Conservation (phyloP, 306 rosid species). For the Acmispon strigosus region DNA sequence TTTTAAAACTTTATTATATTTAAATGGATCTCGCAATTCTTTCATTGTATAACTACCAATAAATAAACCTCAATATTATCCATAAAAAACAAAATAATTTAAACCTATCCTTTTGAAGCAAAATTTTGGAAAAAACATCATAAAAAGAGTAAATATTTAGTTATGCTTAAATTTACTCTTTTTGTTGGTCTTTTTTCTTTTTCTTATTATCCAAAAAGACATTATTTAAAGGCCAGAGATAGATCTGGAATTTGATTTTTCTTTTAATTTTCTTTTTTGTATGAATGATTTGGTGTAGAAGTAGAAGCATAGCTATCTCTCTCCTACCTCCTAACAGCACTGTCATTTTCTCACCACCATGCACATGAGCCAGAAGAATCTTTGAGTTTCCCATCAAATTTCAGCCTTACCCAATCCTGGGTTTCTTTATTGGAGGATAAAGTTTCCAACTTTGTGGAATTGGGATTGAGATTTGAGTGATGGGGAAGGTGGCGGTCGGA, state of each 20-base stretch:
- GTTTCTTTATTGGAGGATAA: not conserved
- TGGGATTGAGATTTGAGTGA: not conserved
- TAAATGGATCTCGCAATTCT: not conserved
- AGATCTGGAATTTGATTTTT: not conserved
- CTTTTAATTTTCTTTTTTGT: not conserved
- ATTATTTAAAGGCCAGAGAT: not conserved
- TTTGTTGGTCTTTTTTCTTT: too few relatives aligned
- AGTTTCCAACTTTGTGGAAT: slow-evolving; percentile 24
- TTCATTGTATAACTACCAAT: too few relatives aligned
- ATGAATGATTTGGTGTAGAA: not conserved
- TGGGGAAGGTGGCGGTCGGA: slow-evolving; percentile 83
- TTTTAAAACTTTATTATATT: too few relatives aligned
- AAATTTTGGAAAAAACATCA: too few relatives aligned
- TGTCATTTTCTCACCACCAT: slow-evolving; percentile 28
- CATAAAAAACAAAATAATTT: too few relatives aligned
- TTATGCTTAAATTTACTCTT: too few relatives aligned
- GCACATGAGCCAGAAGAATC: slow-evolving; percentile 6
- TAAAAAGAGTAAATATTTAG: too few relatives aligned
- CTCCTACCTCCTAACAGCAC: slow-evolving; percentile 1
- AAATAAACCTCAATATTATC: too few relatives aligned
- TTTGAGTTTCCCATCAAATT: slow-evolving; percentile 2
- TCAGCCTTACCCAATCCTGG: not conserved
- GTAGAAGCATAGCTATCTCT: not conserved
- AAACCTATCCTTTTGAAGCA: too few relatives aligned
- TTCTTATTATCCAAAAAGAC: too few relatives aligned